Percentiles rank a stretch among this genome's conserved stretches.
Conservation (phyloP, 75 land plant species). For the Cupressus sempervirens region DNA sequence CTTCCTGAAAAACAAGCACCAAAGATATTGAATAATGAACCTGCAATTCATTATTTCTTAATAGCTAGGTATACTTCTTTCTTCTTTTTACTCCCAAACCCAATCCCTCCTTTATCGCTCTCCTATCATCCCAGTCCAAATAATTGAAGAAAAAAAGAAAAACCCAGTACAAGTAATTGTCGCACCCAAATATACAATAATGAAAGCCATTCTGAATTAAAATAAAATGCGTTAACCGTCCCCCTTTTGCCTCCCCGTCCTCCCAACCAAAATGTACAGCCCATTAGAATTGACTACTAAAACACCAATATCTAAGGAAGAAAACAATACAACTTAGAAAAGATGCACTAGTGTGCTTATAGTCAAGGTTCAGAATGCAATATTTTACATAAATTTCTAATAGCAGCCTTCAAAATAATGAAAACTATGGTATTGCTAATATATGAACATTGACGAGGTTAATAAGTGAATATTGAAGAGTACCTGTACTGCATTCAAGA, state of each 20-base stretch:
- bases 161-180: too few species aligned
- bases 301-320: not conserved
- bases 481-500: constrained; percentile 71
- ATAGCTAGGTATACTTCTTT: not conserved
- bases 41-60: not conserved
- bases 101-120: not conserved
- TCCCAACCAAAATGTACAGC: not conserved
- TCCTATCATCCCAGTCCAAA: not conserved
- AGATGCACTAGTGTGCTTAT: not conserved
- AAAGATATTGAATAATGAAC: not conserved
- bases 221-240: too few species aligned
- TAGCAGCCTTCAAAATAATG: not conserved
- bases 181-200: too few species aligned
- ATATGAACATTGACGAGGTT: not conserved
- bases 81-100: not conserved
- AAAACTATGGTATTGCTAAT: not conserved
- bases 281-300: not conserved
- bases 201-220: too few species aligned
- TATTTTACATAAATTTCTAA: not conserved
- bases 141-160: too few species aligned
- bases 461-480: not conserved
- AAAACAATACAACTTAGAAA: not conserved
- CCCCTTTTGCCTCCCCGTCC: too few species aligned
- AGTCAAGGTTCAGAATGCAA: not conserved
- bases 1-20: constrained; percentile 53